Percentiles rank a stretch among this genome's conserved stretches.
Evolutionary conservation across 2,329 filamentous ascomycete species (phyloP).

Genomic region (Hypoxylon sp.): DNA sequence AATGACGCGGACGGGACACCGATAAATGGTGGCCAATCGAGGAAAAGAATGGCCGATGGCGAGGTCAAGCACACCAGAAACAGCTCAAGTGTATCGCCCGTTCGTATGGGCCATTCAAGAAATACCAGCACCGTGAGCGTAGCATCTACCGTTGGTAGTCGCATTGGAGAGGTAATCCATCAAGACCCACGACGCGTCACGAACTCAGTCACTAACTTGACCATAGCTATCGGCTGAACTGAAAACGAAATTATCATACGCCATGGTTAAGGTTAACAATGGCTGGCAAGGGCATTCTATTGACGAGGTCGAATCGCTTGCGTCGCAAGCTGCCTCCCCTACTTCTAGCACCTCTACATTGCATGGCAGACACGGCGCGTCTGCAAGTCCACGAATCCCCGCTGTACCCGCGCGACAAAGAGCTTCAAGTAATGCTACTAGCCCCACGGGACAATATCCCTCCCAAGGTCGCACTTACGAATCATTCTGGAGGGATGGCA

Average conservation of each 20-base stretch:
- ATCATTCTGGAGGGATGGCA: conserved; percentile 62
- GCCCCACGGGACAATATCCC: conserved; percentile 48
- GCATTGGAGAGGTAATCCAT: conserved; percentile 81
- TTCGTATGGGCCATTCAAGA: conserved; percentile 73
- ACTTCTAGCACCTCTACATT: conserved; percentile 71
- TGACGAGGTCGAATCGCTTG: conserved; percentile 81
- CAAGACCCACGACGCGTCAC: conserved; percentile 42
- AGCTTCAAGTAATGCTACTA: conserved; percentile 53
- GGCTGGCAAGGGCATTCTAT: conserved; percentile 87
- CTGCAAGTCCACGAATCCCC: conserved; percentile 67
- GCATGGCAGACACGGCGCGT: conserved; percentile 65
- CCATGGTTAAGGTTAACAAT: conserved; percentile 92
- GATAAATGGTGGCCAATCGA: conserved; percentile 59
- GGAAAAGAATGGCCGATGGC: conserved; percentile 85
- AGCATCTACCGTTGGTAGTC: conserved; percentile 73
- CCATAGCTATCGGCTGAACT: conserved; percentile 68
- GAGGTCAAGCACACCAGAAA: conserved; percentile 71
- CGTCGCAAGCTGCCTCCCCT: conserved; percentile 77
- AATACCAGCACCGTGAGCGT: conserved; percentile 78
- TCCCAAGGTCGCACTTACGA: conserved; percentile 58
- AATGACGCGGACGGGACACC: conserved; percentile 55
- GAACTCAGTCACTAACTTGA: conserved; percentile 40
- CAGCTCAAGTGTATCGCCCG: conserved; percentile 62
- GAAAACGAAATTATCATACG: conserved; percentile 88
- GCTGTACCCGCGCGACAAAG: conserved; percentile 56